These are phyloP conservation scores for Noccaea bulbosa DNA, from an alignment of 345 rosid genomes.

Conservation along the genomic window DNA sequence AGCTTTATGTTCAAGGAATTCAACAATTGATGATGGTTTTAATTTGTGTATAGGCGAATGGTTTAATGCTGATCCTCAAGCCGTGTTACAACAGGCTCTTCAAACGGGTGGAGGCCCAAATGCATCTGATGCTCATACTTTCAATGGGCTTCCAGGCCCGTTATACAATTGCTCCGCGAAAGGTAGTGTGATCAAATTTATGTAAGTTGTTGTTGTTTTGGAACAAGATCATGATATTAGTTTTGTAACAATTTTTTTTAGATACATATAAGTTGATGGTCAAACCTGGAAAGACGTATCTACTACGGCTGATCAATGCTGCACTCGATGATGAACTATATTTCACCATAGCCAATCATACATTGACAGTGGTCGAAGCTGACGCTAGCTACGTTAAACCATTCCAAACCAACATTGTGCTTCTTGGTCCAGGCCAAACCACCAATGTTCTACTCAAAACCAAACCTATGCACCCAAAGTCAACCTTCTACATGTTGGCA, in stretches of 20 bases:
- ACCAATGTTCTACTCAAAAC: slow-evolving; percentile 69
- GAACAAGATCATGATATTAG: background rate
- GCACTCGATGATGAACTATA: slow-evolving; percentile 78
- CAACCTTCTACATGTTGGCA: slow-evolving; percentile 68
- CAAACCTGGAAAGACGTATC: slow-evolving; percentile 70
- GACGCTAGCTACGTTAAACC: slow-evolving; percentile 81
- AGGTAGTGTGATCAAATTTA: slow-evolving; percentile 36
- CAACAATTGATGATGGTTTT: background rate
- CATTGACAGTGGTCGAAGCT: slow-evolving; percentile 69
- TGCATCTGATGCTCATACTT: slow-evolving; percentile 73
- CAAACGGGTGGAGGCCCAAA: slow-evolving; percentile 72
- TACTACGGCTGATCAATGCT: slow-evolving; percentile 73
- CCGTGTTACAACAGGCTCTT: slow-evolving; percentile 63
- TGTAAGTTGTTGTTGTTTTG: too few species aligned
- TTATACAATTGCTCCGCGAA: slow-evolving; percentile 72
- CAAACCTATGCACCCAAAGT: slow-evolving; percentile 53
- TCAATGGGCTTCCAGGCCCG: slow-evolving; percentile 85
- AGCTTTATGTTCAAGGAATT: background rate
- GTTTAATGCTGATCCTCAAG: slow-evolving; percentile 73
- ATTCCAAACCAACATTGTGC: slow-evolving; percentile 51
- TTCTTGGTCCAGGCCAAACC: slow-evolving; percentile 75
- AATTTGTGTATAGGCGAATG: slow-evolving; percentile 58
- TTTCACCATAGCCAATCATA: slow-evolving; percentile 78
- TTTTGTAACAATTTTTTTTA: slow-evolving; percentile 21
- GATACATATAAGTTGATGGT: slow-evolving; percentile 70